These are phyloP conservation scores for Pharus latifolius DNA, from an alignment of 176 grass and related monocot genomes.

Conservation along the genomic window DNA sequence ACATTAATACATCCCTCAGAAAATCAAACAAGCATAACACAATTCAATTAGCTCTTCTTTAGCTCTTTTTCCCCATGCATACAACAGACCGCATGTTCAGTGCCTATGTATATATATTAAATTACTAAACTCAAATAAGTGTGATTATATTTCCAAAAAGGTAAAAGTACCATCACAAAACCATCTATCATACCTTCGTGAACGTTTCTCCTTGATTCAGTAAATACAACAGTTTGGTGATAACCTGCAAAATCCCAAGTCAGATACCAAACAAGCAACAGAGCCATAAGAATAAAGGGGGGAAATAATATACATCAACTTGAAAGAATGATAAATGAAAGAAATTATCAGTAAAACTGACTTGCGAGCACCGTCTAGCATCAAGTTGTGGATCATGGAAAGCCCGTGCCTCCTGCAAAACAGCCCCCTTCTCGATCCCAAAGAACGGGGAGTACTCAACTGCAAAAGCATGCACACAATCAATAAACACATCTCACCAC, in stretches of 20 bases:
- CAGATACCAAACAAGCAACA: conserved; percentile 14
- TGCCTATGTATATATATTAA: background rate
- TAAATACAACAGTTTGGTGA: conserved; percentile 92
- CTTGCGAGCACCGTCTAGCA: conserved; percentile 76
- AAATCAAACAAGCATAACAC: background rate
- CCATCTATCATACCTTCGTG: conserved; percentile 47
- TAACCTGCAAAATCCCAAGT: conserved; percentile 51
- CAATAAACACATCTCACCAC: conserved; percentile 1
- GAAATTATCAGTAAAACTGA: conserved; percentile 17
- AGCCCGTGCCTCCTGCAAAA: conserved; percentile 89
- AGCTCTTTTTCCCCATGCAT: background rate
- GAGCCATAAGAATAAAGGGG: background rate
- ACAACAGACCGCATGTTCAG: background rate
- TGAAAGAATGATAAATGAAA: background rate
- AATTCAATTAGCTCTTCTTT: background rate
- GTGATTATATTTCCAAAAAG: background rate
- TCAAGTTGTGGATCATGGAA: conserved; percentile 94
- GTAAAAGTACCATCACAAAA: background rate
- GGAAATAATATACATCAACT: background rate
- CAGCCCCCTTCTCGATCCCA: conserved; percentile 89
- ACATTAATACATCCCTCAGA: conserved; percentile 14
- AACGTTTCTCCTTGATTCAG: conserved; percentile 99
- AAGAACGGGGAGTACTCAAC: conserved; percentile 87
- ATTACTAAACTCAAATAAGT: background rate
- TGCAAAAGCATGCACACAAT: conserved; percentile 20